phyloP scores from a whole-genome alignment of 2,329 filamentous ascomycete species.

The Magnaporthiopsis rhizophila region DNA sequence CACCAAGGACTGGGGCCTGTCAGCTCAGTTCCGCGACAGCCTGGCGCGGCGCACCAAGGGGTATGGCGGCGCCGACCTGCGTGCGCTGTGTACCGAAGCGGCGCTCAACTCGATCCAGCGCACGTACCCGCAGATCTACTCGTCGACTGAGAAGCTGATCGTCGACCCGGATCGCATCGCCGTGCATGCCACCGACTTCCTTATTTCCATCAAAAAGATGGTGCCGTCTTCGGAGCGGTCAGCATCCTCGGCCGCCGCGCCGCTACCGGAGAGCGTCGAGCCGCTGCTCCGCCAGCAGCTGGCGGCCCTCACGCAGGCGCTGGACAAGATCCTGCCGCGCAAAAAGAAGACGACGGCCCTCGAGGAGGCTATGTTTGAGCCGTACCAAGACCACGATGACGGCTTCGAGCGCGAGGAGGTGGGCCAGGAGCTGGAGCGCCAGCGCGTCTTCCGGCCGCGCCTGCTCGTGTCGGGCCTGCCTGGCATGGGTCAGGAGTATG shows the following conservation, averaged over 20 bases:
- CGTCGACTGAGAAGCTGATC: slow-evolving; percentile 78
- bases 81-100: slow-evolving; percentile 91
- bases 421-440: slow-evolving; percentile 72
- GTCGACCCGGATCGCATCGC: slow-evolving; percentile 80
- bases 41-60: slow-evolving; percentile 88
- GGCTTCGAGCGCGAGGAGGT: slow-evolving; percentile 79
- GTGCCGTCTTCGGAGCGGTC: slow-evolving; percentile 91
- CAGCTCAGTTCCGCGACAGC: slow-evolving; percentile 69
- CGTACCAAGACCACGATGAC: slow-evolving; percentile 70
- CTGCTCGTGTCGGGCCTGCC: slow-evolving; percentile 72
- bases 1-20: slow-evolving; percentile 85
- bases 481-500: slow-evolving; percentile 86
- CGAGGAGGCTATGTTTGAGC: slow-evolving; percentile 88
- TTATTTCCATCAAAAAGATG: slow-evolving; percentile 94
- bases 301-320: slow-evolving; percentile 54
- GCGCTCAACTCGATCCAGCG: slow-evolving; percentile 92
- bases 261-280: slow-evolving; percentile 71
- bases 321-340: slow-evolving; percentile 73
- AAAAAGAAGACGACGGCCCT: slow-evolving; percentile 83
- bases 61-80: slow-evolving; percentile 84
- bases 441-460: slow-evolving; percentile 80
- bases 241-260: slow-evolving; percentile 72
- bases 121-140: slow-evolving; percentile 94
- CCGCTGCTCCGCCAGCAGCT: slow-evolving; percentile 73
- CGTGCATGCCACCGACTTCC: slow-evolving; percentile 89